Evolutionary conservation across 768 basidiomycete species (phyloP).

Genomic region (Mycena amicta): DNA sequence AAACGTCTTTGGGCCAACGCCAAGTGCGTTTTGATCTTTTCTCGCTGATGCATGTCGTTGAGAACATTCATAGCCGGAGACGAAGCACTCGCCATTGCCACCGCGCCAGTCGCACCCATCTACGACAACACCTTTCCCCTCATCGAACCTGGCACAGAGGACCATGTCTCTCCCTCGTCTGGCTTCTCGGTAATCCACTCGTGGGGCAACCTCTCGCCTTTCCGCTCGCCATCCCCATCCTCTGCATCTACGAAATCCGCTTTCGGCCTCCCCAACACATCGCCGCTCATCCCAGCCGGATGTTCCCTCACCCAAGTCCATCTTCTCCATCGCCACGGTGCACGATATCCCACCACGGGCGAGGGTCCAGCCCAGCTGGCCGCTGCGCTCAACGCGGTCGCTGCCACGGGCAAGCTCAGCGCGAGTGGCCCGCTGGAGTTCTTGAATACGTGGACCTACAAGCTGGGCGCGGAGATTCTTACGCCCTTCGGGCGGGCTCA

Average conservation of each 20-base stretch:
- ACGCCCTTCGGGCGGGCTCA: constrained; percentile 77
- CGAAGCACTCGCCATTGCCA: constrained; percentile 43
- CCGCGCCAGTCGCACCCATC: constrained; percentile 43
- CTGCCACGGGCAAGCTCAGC: constrained; percentile 43
- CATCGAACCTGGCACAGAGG: constrained; percentile 38
- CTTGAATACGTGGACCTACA: constrained; percentile 72
- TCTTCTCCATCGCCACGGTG: constrained; percentile 71
- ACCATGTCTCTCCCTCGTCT: constrained; percentile 20
- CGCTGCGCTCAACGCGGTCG: constrained; percentile 47
- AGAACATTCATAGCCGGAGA: constrained; percentile 39
- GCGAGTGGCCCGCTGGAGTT: constrained; percentile 59
- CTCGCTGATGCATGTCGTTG: background rate
- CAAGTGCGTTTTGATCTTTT: constrained; percentile 36
- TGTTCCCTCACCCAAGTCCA: constrained; percentile 55
- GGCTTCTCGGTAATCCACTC: constrained; percentile 49
- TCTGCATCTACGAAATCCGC: background rate
- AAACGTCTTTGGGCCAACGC: constrained; percentile 50
- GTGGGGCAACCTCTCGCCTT: constrained; percentile 54
- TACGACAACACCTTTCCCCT: constrained; percentile 45
- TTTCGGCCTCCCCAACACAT: constrained; percentile 48
- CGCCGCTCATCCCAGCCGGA: constrained; percentile 46
- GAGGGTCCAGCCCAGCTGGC: constrained; percentile 48
- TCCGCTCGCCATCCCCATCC: constrained; percentile 49
- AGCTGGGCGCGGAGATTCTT: constrained; percentile 71
- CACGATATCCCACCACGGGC: constrained; percentile 56